Evolutionary conservation across 495 filamentous ascomycete species (phyloP), one percentile per base, ranked within the genome.

Genomic region (Podospora comata): DNA sequence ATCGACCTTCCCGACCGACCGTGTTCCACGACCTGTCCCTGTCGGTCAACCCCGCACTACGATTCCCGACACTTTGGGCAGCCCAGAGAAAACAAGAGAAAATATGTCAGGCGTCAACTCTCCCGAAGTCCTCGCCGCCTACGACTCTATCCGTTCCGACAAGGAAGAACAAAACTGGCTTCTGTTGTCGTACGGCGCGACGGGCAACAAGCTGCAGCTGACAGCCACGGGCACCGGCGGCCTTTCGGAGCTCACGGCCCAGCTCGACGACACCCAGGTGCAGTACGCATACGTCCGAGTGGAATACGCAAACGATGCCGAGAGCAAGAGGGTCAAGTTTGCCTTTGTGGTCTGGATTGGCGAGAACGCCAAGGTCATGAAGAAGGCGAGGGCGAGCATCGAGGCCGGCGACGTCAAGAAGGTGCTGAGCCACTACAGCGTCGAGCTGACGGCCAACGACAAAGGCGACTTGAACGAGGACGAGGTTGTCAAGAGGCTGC

Each of bases 221-320:
- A 72, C 76, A 61, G 74, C 72, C 55, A 86, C 84, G 11, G 85
- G 85, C 23, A 76, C 65, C 11, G 85, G 85, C 62, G 85, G 84
- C 0, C 75, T 88, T 9, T 67, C 69, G 11, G 85, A 88, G 77
- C 78, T 88, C 19, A 68, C 73, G 16, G 63, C 57, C 7, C 71
- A 77, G 66, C 79, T 88, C 6, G 81, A 83, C 69, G 78, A 81
- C 65, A 66, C 60, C 5, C 79, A 86, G 70, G 85, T 85, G 34
- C 80, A 83, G 65, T 88, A 86, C 76, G 85, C 77, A n/a, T 88
- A 87, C 74, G 82, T 79, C 65, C 80, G 85, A 9, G 74, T 88
- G 73, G 84, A 86, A 74, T 85, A 87, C 72, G 84, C 84, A 62
- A 87, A 87, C 77, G 85, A 88, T 72, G 82, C 81, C 62, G 85